phyloP scores from a whole-genome alignment of 2,329 filamentous ascomycete species.

The Cercospora citrullina region DNA sequence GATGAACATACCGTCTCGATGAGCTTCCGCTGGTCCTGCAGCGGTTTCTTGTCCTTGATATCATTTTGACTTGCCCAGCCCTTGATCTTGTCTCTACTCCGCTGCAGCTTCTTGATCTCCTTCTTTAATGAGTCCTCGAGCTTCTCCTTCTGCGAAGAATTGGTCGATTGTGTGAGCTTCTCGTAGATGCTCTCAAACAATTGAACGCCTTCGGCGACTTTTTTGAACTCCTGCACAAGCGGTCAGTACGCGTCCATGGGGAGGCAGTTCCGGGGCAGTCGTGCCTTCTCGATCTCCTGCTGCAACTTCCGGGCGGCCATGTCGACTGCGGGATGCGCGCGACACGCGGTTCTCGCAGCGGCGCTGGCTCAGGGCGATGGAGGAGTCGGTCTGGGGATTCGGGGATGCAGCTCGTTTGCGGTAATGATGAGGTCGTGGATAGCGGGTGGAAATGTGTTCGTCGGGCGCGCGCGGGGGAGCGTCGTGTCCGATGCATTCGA shows the following conservation, averaged over 20 bases:
- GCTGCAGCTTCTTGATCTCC: conserved; percentile 99
- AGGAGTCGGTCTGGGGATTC: not conserved
- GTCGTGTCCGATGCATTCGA: conserved; percentile 4
- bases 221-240: conserved; percentile 71
- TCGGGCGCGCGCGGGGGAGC: not conserved
- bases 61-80: conserved; percentile 98
- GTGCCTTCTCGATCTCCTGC: conserved; percentile 95
- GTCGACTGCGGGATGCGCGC: conserved; percentile 36
- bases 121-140: conserved; percentile 96
- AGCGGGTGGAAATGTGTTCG: not conserved
- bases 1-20: conserved; percentile 82
- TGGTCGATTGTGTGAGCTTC: conserved; percentile 91
- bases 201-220: conserved; percentile 86
- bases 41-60: conserved; percentile 97
- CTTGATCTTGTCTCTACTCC: conserved; percentile 97
- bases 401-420: conserved; percentile 1
- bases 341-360: conserved; percentile 12
- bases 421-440: not conserved
- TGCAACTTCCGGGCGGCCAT: conserved; percentile 97
- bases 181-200: conserved; percentile 96
- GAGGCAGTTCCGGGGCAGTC: conserved; percentile 7
- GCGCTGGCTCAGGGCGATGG: not conserved
- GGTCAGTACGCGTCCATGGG: conserved; percentile 24
- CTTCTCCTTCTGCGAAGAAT: conserved; percentile 96
- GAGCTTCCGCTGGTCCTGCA: conserved; percentile 89